Evolutionary conservation across 345 rosid genomes (phyloP).

Genomic region (Anacardium occidentale): DNA sequence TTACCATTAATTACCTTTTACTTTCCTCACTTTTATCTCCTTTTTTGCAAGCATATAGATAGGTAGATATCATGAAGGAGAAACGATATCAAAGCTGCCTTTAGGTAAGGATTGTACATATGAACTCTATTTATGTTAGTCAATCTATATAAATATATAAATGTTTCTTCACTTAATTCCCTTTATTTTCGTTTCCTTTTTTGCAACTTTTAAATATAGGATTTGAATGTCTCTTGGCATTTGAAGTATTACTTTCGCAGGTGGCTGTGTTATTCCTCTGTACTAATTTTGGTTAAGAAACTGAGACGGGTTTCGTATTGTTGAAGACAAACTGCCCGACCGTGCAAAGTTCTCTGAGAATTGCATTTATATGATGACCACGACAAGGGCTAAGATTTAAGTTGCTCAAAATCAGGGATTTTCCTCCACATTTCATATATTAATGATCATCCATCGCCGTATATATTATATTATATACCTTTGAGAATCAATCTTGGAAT

Average conservation of each 20-base stretch:
- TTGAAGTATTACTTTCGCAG: constrained; percentile 23
- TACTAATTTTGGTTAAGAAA: constrained; percentile 22
- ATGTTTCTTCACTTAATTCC: background rate
- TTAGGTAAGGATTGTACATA: constrained; percentile 33
- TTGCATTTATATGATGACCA: no score
- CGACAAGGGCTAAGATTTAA: no score
- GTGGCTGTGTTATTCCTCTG: constrained; percentile 14
- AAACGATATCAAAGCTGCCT: constrained; percentile 12
- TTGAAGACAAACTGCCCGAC: background rate
- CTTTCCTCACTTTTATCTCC: background rate
- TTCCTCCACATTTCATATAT: background rate
- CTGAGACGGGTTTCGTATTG: constrained; percentile 18
- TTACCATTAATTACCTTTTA: background rate
- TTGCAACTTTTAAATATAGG: background rate
- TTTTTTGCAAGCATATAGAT: constrained; percentile 12
- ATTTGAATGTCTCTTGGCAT: constrained; percentile 11
- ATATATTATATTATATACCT: background rate
- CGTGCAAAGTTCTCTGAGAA: no score
- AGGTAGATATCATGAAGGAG: background rate
- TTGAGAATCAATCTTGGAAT: no score
- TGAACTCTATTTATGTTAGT: constrained; percentile 27
- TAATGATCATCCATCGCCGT: background rate
- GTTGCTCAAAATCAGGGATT: no score
- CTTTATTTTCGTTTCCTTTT: background rate
- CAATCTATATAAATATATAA: constrained; percentile 10